phyloP scores from a whole-genome alignment of 1,284 basidiomycete genomes.

The Austroboletus olivaceoglutinosus region DNA sequence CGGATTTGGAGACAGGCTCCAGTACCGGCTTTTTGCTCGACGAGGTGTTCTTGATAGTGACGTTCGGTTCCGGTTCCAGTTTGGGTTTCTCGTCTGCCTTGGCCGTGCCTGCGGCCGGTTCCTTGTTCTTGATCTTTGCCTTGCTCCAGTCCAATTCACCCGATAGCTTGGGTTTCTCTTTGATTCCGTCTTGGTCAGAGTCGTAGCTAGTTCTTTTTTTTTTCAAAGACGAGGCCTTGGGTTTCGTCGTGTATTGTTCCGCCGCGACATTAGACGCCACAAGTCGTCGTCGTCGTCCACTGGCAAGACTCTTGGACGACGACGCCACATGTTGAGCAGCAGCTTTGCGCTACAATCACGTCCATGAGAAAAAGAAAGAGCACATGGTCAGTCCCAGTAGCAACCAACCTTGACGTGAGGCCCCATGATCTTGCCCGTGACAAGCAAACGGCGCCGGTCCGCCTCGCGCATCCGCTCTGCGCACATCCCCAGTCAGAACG shows the following conservation, averaged over 20 bases:
- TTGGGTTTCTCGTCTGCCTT: constrained; percentile 28
- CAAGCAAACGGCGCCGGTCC: constrained; percentile 41
- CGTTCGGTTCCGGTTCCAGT: constrained; percentile 6
- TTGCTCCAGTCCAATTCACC: constrained; percentile 66
- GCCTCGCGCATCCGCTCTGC: constrained; percentile 47
- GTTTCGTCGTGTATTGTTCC: constrained; percentile 22
- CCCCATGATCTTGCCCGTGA: constrained; percentile 53
- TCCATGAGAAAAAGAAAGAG: neutral
- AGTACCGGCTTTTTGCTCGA: neutral
- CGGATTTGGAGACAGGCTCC: neutral
- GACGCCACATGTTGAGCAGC: constrained; percentile 16
- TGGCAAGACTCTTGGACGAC: constrained; percentile 34
- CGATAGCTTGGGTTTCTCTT: constrained; percentile 44
- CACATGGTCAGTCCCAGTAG: neutral
- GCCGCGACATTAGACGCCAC: constrained; percentile 10
- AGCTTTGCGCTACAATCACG: constrained; percentile 15
- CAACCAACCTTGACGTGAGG: constrained; percentile 49
- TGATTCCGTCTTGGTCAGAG: constrained; percentile 12
- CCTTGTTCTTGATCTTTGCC: constrained; percentile 43
- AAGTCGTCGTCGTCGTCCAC: too few species aligned
- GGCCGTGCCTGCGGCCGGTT: constrained; percentile 21
- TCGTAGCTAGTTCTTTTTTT: constrained; percentile 15
- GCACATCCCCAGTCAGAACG: constrained; percentile 46
- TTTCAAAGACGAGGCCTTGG: constrained; percentile 7
- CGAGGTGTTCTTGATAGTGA: neutral